Conservation (phyloP, 73 alveolate genomes). For the Paramecium primaurelia region DNA sequence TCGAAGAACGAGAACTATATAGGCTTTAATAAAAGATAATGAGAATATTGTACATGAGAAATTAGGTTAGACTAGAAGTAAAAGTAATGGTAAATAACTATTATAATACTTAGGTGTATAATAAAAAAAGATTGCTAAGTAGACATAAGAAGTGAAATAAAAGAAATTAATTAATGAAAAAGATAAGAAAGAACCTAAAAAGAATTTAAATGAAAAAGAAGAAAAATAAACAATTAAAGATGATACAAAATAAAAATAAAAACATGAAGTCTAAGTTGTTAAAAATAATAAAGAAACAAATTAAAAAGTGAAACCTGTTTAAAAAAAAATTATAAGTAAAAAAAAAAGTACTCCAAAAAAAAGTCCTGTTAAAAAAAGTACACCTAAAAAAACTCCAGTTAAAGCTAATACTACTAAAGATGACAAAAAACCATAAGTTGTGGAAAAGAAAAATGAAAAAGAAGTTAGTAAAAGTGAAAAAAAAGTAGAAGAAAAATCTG, state of each 20-base stretch:
- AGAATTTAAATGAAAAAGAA: constrained; percentile 4
- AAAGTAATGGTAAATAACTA: neutral
- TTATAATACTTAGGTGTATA: neutral
- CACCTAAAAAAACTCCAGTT: neutral
- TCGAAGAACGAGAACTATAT: neutral
- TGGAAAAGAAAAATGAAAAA: neutral
- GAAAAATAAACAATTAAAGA: neutral
- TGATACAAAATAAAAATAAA: neutral
- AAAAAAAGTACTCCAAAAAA: neutral
- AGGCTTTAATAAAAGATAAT: neutral
- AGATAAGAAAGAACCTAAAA: neutral
- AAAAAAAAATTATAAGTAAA: neutral
- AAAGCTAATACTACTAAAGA: neutral
- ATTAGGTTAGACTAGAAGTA: neutral
- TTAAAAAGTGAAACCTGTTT: neutral
- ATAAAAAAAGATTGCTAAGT: neutral
- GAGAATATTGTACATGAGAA: neutral
- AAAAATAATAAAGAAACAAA: neutral
- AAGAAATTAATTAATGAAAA: neutral
- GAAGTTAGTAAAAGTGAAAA: neutral
- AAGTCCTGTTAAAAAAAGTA: neutral
- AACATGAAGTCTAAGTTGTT: neutral
- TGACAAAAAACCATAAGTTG: neutral
- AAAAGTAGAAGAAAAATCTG: constrained; percentile 28
- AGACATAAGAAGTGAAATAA: neutral